phyloP scores from a whole-genome alignment of 768 basidiomycete genomes.

The Tulasnella sp. region DNA sequence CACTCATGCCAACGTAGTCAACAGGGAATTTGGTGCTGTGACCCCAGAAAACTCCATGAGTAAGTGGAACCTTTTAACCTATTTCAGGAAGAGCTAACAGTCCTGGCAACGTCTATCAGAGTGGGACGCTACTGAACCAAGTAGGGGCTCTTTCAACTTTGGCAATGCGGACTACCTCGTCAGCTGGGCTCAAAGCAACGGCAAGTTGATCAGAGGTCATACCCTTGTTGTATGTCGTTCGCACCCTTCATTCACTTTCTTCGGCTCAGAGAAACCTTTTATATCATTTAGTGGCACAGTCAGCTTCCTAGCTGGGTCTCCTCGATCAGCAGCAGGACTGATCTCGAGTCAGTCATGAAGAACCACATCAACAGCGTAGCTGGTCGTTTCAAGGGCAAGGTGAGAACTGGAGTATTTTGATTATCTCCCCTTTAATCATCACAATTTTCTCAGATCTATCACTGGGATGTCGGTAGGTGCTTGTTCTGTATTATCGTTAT shows the following conservation, averaged over 20 bases:
- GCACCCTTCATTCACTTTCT: neutral
- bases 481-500: no score
- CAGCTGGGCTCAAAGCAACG: constrained; percentile 17
- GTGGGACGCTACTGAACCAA: constrained; percentile 9
- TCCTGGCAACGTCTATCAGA: neutral
- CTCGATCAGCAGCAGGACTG: constrained; percentile 9
- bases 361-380: constrained; percentile 16
- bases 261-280: neutral
- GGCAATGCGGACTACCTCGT: constrained; percentile 15
- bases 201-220: constrained; percentile 16
- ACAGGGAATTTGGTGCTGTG: constrained; percentile 16
- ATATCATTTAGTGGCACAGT: neutral
- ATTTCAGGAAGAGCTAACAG: neutral
- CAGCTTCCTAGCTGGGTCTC: constrained; percentile 18
- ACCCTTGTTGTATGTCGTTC: constrained; percentile 10
- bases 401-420: no score
- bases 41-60: constrained; percentile 18
- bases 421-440: no score
- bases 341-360: constrained; percentile 17
- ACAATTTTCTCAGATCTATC: no score
- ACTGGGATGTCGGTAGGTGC: no score
- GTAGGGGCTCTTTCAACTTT: constrained; percentile 14
- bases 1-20: constrained; percentile 12
- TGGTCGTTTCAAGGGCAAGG: constrained; percentile 17
- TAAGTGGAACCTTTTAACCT: constrained; percentile 7